Evolutionary conservation across 2,329 filamentous ascomycete species (phyloP).

Genomic region (Phyllosticta citribraziliensis): DNA sequence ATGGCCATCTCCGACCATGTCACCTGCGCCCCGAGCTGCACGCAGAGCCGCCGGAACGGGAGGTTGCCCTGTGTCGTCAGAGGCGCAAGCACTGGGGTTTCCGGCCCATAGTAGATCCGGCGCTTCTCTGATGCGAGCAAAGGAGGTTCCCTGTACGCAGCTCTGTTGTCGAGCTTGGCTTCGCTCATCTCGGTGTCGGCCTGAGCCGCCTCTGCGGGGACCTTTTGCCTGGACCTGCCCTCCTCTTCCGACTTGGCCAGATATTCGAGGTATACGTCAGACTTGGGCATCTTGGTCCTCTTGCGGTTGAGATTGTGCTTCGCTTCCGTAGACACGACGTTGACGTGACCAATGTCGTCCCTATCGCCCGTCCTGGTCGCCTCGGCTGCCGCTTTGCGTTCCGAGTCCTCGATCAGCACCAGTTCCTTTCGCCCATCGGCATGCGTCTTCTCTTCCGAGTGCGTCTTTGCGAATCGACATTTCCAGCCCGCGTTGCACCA

Average conservation of each 20-base stretch:
- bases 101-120: slow-evolving; percentile 82
- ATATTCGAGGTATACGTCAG: slow-evolving; percentile 71
- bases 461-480: slow-evolving; percentile 80
- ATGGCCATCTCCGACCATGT: slow-evolving; percentile 99
- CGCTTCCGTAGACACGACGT: slow-evolving; percentile 57
- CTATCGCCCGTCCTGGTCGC: slow-evolving; percentile 29
- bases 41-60: slow-evolving; percentile 83
- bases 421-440: slow-evolving; percentile 78
- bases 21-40: slow-evolving; percentile 78
- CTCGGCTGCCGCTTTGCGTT: slow-evolving; percentile 36
- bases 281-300: slow-evolving; percentile 58
- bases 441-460: slow-evolving; percentile 69
- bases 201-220: slow-evolving; percentile 17
- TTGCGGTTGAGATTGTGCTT: slow-evolving; percentile 70
- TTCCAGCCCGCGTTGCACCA: slow-evolving; percentile 83
- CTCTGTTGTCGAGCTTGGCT: slow-evolving; percentile 56
- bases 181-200: slow-evolving; percentile 16
- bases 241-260: slow-evolving; percentile 41
- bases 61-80: slow-evolving; percentile 95
- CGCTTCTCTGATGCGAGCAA: slow-evolving; percentile 90
- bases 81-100: slow-evolving; percentile 88
- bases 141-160: slow-evolving; percentile 74
- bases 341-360: slow-evolving; percentile 57
- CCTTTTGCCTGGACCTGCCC: slow-evolving; percentile 21
- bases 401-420: slow-evolving; percentile 52